Percentiles rank a stretch among this genome's conserved stretches.
These are phyloP conservation scores for Coemansia sp. DNA, from an alignment of 192 early-diverging fungal species.

Conservation along the genomic window DNA sequence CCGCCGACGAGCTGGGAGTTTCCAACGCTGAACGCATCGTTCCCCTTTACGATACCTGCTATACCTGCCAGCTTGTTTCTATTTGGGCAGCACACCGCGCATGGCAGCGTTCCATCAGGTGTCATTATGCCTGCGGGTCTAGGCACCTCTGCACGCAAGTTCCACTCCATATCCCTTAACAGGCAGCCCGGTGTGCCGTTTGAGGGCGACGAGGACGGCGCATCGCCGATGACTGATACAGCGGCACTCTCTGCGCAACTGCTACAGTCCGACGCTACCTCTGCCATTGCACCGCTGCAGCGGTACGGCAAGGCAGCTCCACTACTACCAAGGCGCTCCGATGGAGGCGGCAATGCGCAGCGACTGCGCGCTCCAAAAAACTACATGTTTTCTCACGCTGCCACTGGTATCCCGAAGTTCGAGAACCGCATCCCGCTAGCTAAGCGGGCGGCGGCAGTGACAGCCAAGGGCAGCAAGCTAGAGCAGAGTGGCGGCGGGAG, in stretches of 20 bases:
- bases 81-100: slow-evolving; percentile 21
- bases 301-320: slow-evolving; percentile 4
- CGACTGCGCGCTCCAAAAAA: slow-evolving; percentile 27
- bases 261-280: slow-evolving; percentile 10
- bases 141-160: slow-evolving; percentile 50
- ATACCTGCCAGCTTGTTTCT: slow-evolving; percentile 37
- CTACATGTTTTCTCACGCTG: slow-evolving; percentile 63
- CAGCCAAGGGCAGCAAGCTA: background rate
- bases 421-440: slow-evolving; percentile 33
- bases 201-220: slow-evolving; percentile 16
- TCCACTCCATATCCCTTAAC: slow-evolving; percentile 45
- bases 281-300: slow-evolving; percentile 12
- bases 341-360: slow-evolving; percentile 6
- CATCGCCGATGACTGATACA: slow-evolving; percentile 8
- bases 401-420: slow-evolving; percentile 59
- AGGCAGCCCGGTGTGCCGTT: slow-evolving; percentile 45
- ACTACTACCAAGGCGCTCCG: slow-evolving; percentile 24
- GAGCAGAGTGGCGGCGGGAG: background rate
- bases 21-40: slow-evolving; percentile 50
- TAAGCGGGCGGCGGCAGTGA: slow-evolving; percentile 5
- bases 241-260: slow-evolving; percentile 27
- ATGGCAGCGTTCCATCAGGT: slow-evolving; percentile 24
- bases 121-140: slow-evolving; percentile 50
- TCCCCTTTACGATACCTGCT: slow-evolving; percentile 50
- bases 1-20: slow-evolving; percentile 39